These are phyloP conservation scores for Cladosporium sp. DNA, from an alignment of 2,329 filamentous ascomycete species.

Conservation along the genomic window DNA sequence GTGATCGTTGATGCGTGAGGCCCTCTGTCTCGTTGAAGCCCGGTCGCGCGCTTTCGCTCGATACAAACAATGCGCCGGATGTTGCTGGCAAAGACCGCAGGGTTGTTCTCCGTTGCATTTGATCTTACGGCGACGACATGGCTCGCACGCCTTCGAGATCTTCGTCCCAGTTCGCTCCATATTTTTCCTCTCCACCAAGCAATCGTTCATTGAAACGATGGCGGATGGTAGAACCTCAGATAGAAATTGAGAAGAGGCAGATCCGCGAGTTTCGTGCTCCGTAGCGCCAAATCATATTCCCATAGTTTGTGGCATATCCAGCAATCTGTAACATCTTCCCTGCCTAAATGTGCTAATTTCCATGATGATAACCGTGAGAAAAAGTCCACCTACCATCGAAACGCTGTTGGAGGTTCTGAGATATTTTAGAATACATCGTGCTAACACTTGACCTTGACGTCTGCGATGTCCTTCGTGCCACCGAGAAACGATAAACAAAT, in stretches of 20 bases:
- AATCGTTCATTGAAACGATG: background rate
- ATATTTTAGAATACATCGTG: background rate
- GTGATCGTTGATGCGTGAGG: background rate
- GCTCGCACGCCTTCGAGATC: constrained; percentile 18
- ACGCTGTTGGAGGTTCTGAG: background rate
- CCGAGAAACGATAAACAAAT: background rate
- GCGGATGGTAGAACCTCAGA: background rate
- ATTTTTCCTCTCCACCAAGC: background rate
- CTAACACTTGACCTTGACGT: too few species aligned
- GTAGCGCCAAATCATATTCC: background rate
- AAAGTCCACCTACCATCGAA: background rate
- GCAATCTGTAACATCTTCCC: too few species aligned
- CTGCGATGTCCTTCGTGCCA: background rate
- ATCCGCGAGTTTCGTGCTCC: background rate
- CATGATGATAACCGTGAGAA: too few species aligned
- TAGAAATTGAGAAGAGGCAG: background rate
- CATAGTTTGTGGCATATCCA: background rate
- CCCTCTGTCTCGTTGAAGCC: background rate
- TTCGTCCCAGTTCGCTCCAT: background rate
- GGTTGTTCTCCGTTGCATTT: constrained; percentile 19
- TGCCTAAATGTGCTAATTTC: too few species aligned
- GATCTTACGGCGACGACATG: constrained; percentile 18
- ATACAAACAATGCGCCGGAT: constrained; percentile 15
- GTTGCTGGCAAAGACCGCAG: constrained; percentile 10
- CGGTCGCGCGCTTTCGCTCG: constrained; percentile 12